Conservation (phyloP, 2,329 filamentous ascomycete species). For the Niveomyces coronatus region DNA sequence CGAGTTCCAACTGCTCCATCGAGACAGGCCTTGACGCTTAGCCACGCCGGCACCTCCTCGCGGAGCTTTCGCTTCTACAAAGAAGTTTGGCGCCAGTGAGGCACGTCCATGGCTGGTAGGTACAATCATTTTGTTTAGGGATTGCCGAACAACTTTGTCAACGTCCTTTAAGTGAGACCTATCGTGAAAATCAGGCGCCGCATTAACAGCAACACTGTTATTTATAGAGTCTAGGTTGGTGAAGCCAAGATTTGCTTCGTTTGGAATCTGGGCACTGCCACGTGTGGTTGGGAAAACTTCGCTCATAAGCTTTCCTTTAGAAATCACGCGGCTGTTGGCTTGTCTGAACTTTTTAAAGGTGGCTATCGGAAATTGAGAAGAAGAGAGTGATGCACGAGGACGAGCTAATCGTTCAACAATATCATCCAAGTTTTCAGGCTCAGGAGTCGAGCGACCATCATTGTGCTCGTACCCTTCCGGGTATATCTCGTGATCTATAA, state of each 20-base stretch:
- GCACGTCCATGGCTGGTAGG: neutral
- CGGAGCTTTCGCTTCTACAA: conserved; percentile 29
- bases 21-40: conserved; percentile 24
- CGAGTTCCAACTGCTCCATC: conserved; percentile 27
- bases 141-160: conserved; percentile 11
- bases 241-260: neutral
- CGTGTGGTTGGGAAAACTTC: conserved; percentile 23
- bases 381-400: conserved; percentile 23
- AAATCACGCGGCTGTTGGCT: conserved; percentile 18
- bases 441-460: neutral
- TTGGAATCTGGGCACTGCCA: conserved; percentile 5
- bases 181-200: conserved; percentile 24
- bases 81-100: conserved; percentile 30
- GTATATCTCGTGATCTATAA: conserved; percentile 25
- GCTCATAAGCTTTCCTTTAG: conserved; percentile 24
- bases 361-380: conserved; percentile 21
- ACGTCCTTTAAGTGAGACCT: conserved; percentile 19
- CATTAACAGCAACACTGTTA: conserved; percentile 17
- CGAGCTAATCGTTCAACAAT: neutral
- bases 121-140: neutral
- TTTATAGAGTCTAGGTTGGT: conserved; percentile 25
- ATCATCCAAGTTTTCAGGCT: neutral
- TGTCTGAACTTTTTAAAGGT: conserved; percentile 20
- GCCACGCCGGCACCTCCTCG: conserved; percentile 17
- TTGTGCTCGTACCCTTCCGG: conserved; percentile 5